Evolutionary conservation across 75 land plant genomes (phyloP).

Genomic region (Larix kaempferi): DNA sequence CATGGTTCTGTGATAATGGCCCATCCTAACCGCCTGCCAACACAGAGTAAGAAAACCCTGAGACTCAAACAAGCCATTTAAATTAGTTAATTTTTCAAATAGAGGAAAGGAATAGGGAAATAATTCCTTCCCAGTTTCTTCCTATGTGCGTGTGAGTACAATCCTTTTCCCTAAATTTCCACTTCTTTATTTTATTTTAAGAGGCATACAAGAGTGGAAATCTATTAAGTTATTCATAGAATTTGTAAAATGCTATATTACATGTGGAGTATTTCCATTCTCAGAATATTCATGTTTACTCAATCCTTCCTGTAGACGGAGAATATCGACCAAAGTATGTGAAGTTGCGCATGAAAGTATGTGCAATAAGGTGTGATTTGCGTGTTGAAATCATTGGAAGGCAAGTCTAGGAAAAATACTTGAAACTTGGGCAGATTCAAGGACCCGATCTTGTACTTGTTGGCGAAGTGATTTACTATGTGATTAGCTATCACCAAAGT

Average conservation of each 20-base stretch:
- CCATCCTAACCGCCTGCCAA: no score
- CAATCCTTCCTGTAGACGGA: slow-evolving; percentile 82
- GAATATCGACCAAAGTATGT: slow-evolving; percentile 59
- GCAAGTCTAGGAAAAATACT: no score
- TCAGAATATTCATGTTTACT: slow-evolving; percentile 79
- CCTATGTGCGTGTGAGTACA: no score
- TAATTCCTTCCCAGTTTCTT: background rate
- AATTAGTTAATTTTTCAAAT: background rate
- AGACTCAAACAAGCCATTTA: background rate
- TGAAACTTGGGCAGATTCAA: no score
- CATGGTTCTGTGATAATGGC: no score
- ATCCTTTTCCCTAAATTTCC: background rate
- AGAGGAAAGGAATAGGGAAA: background rate
- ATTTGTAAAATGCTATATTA: slow-evolving; percentile 15
- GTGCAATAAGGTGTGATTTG: no score
- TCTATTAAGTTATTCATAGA: background rate
- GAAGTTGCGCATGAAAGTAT: no score
- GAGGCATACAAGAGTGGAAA: background rate
- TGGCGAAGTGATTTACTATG: slow-evolving; percentile 3
- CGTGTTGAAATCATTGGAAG: slow-evolving; percentile 77
- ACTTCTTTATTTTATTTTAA: background rate
- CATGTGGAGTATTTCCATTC: slow-evolving; percentile 96
- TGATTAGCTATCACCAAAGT: no score
- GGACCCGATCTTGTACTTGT: background rate
- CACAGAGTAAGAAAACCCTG: no score